Conservation (phyloP, 2,329 filamentous ascomycete species). For the Aquanectria penicillioides region DNA sequence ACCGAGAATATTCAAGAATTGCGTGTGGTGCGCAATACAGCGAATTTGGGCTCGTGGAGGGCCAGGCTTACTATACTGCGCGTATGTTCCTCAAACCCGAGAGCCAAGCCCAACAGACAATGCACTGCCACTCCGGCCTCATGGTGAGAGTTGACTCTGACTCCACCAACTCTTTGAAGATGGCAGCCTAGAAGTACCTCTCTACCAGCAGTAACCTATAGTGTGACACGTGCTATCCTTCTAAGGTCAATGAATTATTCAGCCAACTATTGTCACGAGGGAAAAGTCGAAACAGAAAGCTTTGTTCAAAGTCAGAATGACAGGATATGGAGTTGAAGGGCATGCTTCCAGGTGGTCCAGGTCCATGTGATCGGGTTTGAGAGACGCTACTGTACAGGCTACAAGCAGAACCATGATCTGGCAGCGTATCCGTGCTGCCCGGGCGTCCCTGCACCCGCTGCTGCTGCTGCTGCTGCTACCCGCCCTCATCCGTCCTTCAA, state of each 20-base stretch:
- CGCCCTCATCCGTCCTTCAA: no score
- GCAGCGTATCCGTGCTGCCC: no score
- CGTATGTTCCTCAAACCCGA: not conserved
- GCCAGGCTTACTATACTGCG: no score
- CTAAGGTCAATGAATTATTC: not conserved
- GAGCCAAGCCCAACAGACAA: conserved; percentile 18
- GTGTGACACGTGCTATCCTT: no score
- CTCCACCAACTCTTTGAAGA: conserved; percentile 2
- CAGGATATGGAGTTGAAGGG: no score
- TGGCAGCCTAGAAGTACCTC: conserved; percentile 20
- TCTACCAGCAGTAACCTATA: conserved; percentile 8
- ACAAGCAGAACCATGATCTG: no score
- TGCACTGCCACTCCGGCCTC: conserved; percentile 24
- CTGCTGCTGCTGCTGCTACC: no score
- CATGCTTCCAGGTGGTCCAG: no score
- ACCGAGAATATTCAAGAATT: not conserved
- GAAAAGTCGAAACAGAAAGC: not conserved
- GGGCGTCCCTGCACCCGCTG: no score
- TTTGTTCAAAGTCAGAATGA: not conserved
- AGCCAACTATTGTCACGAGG: conserved; percentile 7
- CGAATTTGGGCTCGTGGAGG: no score
- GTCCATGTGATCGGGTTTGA: no score
- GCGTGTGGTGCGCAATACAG: not conserved
- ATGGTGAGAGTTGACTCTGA: conserved; percentile 4
- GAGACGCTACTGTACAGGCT: no score